Percentiles rank a stretch among this genome's conserved stretches.
These are phyloP conservation scores for Stropharia rugosoannulata DNA, from an alignment of 768 basidiomycete species.

Conservation along the genomic window DNA sequence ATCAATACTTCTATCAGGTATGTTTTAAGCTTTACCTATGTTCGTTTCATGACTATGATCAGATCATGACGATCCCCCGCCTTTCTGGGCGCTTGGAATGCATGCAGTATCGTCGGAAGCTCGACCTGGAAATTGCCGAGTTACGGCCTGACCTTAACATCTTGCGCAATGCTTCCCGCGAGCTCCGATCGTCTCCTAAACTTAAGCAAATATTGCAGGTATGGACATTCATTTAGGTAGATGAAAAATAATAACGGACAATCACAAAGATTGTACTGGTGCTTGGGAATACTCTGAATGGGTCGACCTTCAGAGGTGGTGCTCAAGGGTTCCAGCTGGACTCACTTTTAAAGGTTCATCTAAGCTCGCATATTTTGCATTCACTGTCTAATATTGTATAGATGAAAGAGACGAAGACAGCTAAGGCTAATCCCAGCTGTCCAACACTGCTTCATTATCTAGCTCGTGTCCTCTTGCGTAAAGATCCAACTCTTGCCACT, in stretches of 20 bases:
- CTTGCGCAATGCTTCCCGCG: conserved; percentile 65
- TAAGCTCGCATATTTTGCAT: not conserved
- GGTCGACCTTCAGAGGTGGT: conserved; percentile 77
- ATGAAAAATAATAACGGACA: not conserved
- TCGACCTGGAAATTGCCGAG: conserved; percentile 84
- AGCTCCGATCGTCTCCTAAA: conserved; percentile 60
- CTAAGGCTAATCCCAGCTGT: conserved; percentile 62
- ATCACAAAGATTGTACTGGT: conserved; percentile 59
- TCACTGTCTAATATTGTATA: conserved; percentile 23
- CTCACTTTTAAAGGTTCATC: conserved; percentile 70
- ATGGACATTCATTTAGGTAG: conserved; percentile 6
- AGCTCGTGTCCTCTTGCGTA: conserved; percentile 69
- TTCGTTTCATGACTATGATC: not conserved
- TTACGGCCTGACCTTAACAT: conserved; percentile 78
- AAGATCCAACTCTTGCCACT: conserved; percentile 60
- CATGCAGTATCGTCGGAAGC: conserved; percentile 81
- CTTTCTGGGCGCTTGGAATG: conserved; percentile 72
- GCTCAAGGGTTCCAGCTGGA: conserved; percentile 86
- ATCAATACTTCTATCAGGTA: conserved; percentile 81
- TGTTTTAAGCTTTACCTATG: conserved; percentile 8
- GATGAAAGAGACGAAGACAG: conserved; percentile 84
- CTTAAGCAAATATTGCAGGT: conserved; percentile 77
- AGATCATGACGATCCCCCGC: conserved; percentile 82
- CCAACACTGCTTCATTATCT: conserved; percentile 92
- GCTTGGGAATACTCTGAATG: conserved; percentile 83